Base-by-base conservation (phyloP, 2,329 filamentous ascomycete species). In the Xylaria sp. region DNA sequence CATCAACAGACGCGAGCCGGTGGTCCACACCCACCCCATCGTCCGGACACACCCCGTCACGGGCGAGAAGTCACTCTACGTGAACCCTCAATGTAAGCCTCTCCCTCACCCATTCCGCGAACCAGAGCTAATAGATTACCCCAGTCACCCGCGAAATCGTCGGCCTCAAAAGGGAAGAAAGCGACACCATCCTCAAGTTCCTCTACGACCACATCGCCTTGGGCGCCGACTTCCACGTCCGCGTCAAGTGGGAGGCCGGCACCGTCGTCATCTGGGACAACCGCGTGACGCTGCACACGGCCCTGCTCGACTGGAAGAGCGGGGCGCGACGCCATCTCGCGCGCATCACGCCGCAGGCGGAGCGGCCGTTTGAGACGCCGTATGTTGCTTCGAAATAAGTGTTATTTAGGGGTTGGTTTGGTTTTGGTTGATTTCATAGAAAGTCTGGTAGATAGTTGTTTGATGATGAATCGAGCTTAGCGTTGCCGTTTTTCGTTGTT, bases 201-300 rank as follows among this genome's bases (percentile, higher is more conserved):
- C 75, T 92, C 13, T 91, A 87, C 71, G 83, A 91, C 69, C 89
- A 92, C 68, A 84, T 91, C 55, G 87, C 86, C 0, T 80, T 83
- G 47, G 87, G 87, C 18, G 84, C 87, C 54, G 89, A 92, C 69
- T 84, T 91, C 72, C 89, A 92, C 67, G 80, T 80, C 4, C 82
- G 89, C 23, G 81, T 96, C 54, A 89, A 87, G 72, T 95, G 91
- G 91, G 85, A 85, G 66, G 80, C 84, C 49, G 83, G 84, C n/a
- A 93, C 89, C 0, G 90, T 95, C 1, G 89, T 94, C 1, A 85
- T 93, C 0, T 95, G 90, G 90, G 91, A 94, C 72, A 94, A 93
- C 76, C 80, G 90, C 37, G 84, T 92, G 0, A 92, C 89, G 8
- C 82, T 85, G 66, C 91, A 96, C 73, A 88, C 88, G 5, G 91